phyloP scores from a whole-genome alignment of 768 basidiomycete genomes.

The Tubosaeta sp. region DNA sequence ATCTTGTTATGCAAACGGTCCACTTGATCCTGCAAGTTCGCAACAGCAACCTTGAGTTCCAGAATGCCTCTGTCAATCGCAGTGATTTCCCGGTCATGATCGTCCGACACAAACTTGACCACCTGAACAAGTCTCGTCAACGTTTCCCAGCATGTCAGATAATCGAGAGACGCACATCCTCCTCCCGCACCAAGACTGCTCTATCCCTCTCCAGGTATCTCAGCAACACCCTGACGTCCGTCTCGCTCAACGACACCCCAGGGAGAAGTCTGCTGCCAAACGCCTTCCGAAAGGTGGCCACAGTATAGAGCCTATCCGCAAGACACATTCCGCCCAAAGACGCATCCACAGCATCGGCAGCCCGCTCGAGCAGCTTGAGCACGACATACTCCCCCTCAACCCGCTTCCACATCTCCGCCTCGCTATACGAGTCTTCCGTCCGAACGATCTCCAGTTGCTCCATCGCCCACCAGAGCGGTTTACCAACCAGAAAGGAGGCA shows the following conservation, averaged over 20 bases:
- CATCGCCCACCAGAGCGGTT: constrained; percentile 84
- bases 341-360: constrained; percentile 54
- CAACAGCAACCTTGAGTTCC: constrained; percentile 69
- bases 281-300: constrained; percentile 53
- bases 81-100: constrained; percentile 47
- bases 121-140: constrained; percentile 41
- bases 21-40: constrained; percentile 65
- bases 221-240: constrained; percentile 66
- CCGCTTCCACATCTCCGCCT: constrained; percentile 46
- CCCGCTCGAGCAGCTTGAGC: constrained; percentile 56
- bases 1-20: constrained; percentile 66
- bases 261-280: constrained; percentile 48
- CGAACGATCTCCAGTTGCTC: constrained; percentile 72
- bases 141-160: not conserved
- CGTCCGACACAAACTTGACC: constrained; percentile 67
- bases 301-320: constrained; percentile 58
- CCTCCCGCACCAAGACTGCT: constrained; percentile 55
- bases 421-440: constrained; percentile 49
- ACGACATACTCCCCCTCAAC: constrained; percentile 75
- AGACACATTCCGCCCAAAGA: constrained; percentile 41
- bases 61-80: constrained; percentile 81
- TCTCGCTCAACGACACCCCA: constrained; percentile 46
- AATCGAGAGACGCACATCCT: constrained; percentile 49
- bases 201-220: constrained; percentile 79
- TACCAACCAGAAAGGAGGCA: constrained; percentile 66